Evolutionary conservation across 371 early-diverging fungal species (phyloP), one percentile per base, ranked within the genome.

Genomic region (Lichtheimia hyalospora): DNA sequence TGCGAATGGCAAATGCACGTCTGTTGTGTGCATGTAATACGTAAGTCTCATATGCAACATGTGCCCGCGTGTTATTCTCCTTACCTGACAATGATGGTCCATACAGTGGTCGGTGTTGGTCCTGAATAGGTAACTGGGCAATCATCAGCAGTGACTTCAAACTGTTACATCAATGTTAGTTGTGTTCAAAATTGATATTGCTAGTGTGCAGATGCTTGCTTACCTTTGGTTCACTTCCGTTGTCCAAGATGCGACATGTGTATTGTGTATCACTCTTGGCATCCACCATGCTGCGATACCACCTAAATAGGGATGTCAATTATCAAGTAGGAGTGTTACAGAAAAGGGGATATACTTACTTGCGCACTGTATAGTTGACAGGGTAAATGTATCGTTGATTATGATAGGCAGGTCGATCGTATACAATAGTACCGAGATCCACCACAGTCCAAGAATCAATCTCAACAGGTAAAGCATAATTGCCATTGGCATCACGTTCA

Each of bases 361-460:
- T 77, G 62, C 75, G 70, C 6, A 85, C 81, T 48, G 72, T 85
- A 69, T 92, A 97, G 18, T 96, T 96, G 5, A 92, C 90, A 12
- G 97, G 94, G 73, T 88, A 97, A 53, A 97, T 94, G 63, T 97
- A 96, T 7, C 96, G 85, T 53, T 93, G 91, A 57, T 89, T 93
- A 60, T 97, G 96, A 67, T 90, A 97, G 3, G 87, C 83, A 13
- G 90, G 89, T 18, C 91, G 85, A 54, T 92, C 92, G 54, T 79
- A 84, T 5, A 92, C 85, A 2, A 97, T 87, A 24, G 69, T 78
- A 13, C 97, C 97, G 8, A 94, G 78, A 43, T 67, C 70, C 34
- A 87, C 68, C 5, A 96, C 79, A 0, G 92, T 93, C 58, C 93
- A 82, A 13, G 91, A 87, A 20, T 95, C 96, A 14, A 92, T 78